Evolutionary conservation across 345 rosid species (phyloP).

Genomic region (Gossypium mustelinum): DNA sequence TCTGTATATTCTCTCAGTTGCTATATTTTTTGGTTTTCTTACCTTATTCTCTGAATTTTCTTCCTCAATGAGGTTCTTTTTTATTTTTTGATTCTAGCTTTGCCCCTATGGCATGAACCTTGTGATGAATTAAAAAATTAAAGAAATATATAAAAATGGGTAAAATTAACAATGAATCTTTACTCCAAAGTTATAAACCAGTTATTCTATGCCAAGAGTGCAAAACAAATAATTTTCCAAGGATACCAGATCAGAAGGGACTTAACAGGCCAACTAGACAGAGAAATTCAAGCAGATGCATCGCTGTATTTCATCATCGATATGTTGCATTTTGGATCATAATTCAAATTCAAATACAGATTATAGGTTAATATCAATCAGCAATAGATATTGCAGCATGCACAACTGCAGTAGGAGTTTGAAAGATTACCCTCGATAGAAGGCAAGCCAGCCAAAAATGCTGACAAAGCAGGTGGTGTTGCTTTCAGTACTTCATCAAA

Average conservation of each 20-base stretch:
- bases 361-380: background rate
- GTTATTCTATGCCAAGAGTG: background rate
- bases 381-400: constrained; percentile 1
- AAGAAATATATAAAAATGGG: background rate
- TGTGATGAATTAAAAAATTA: background rate
- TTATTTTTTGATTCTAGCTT: background rate
- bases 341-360: background rate
- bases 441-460: constrained; percentile 78
- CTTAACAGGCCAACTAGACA: background rate
- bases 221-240: background rate
- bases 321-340: background rate
- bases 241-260: background rate
- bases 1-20: background rate
- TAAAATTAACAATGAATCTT: background rate
- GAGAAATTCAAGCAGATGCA: constrained; percentile 5
- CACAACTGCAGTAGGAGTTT: constrained; percentile 8
- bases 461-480: constrained; percentile 68
- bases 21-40: background rate
- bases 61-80: background rate
- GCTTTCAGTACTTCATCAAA: constrained; percentile 70
- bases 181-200: background rate
- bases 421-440: constrained; percentile 55
- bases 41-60: background rate
- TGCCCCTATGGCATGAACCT: background rate
- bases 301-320: background rate